Base-by-base conservation (phyloP, 2,329 filamentous ascomycete genomes). In the Dactylonectria estremocensis region DNA sequence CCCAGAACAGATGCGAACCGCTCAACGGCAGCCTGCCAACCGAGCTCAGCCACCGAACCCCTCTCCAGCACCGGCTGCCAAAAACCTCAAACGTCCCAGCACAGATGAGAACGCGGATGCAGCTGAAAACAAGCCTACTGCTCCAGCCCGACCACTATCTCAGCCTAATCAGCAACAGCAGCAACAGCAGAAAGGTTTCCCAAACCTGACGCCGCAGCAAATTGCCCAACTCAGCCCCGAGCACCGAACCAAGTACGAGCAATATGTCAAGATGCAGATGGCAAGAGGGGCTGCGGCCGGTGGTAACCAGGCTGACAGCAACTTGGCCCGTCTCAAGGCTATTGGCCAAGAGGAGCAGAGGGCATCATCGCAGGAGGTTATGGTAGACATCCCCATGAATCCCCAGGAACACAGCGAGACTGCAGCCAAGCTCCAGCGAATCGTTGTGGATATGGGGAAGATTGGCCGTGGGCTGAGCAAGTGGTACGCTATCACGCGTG, bases 81-180 rank as follows among this genome's bases (percentile, higher is more conserved):
- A 86, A 76, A 85, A 80, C 54, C 79, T 87, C 49, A 89, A 89
- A 79, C 85, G 87, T 1, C 80, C 86, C 4, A 86, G 80, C 58
- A 78, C 81, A 3, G 87, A 88, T 24, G 86, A 88, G 53, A 71
- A 68, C 10, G 68, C 68, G n/a, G 83, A 84, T 24, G 66, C 69
- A 13, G 49, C 70, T 3, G 67, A 75, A 20, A 49, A 61, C 2
- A 78, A 76, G 49, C 62, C 75, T 35, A 48, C 67, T 1, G 66
- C 69, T 13, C n/a, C 67, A 11, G 5, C 71, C 28, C 74, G 75
- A 54, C 73, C 78, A 13, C 56, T 52, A 10, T 71, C 76, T 13
- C 79, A 80, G 24, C 69, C 72, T 5, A 72, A 66, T 68, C 71
- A 65, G 40, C 68, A 61, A 72, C 71, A 64, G 45, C 69, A 69